Base-by-base conservation (phyloP, 1,139 yeast genomes). In the Eremothecium cymbalariae region DNA sequence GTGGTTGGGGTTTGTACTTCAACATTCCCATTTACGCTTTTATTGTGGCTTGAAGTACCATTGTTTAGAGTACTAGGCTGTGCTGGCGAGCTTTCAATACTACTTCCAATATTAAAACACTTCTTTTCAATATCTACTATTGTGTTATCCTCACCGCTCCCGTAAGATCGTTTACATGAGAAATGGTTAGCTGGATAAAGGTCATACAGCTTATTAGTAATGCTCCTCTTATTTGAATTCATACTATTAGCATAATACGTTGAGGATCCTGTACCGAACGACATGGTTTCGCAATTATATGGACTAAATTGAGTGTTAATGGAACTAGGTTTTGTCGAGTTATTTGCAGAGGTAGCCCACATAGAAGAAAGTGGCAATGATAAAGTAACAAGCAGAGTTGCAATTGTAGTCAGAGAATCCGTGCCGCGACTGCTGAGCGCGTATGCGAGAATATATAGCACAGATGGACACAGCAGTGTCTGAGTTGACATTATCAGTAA, bases 361-460 rank as follows among this genome's bases (percentile, higher is more conserved):
- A 85, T 70, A 0, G 95, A 76, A 0, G 94, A 76, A 33, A 86
- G 60, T 1, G 96, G 96, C 36, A 86, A 63, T 6, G 86, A 79
- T 21, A 83, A 53, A 0, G 80, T 80, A 9, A 70, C 73, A 12
- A 72, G 39, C 25, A 70, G 48, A 1, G 65, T 55, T 0, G 73
- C 64, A 16, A 71, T 48, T 2, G 71, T 59, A 3, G 64, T 53
- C 25, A 67, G 41, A 7, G 56, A 54, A 18, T 61, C 53, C 8
- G 62, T 52, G 8, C 51, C 51, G 31, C 42, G 32, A 28, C 45
- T 36, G 5, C 47, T 40, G 11, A 60, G 44, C 3, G 65, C 55
- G 43, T 74, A 74, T 34, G 73, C 70, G 23, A 74, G 48, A 27
- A 81, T 67, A n/a, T 73, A 67, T 34, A 90, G 51, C 4, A 80